Evolutionary conservation across 2,329 filamentous ascomycete genomes (phyloP).

Genomic region (Trichoderma simmonsii): DNA sequence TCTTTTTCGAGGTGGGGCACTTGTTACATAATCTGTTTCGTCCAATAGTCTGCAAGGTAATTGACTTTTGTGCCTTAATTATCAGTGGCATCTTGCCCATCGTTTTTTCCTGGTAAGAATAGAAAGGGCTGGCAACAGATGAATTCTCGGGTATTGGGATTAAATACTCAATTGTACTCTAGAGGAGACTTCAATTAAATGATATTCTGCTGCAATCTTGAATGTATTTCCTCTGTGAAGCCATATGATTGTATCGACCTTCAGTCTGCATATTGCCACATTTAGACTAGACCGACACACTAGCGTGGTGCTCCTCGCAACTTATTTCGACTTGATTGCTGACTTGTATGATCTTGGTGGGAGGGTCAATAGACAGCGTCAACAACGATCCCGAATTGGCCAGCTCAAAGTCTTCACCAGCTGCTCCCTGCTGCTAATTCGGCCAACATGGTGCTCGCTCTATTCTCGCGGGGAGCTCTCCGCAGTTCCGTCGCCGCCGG

Average conservation of each 20-base stretch:
- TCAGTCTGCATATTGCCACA: neutral
- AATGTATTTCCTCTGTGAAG: neutral
- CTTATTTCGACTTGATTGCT: conserved; percentile 3
- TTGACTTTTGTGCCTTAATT: neutral
- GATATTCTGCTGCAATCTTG: neutral
- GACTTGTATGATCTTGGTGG: conserved; percentile 12
- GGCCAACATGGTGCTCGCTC: conserved; percentile 4
- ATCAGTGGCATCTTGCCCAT: neutral
- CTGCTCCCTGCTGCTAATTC: neutral
- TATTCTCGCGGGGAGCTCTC: conserved; percentile 2
- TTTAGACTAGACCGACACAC: neutral
- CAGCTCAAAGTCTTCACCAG: conserved; percentile 4
- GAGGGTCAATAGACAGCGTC: neutral
- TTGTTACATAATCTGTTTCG: neutral
- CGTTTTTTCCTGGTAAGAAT: neutral
- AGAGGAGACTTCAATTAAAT: neutral
- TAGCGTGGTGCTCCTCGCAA: neutral
- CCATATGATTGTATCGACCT: neutral
- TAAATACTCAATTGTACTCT: neutral
- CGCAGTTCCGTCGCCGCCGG: conserved; percentile 24
- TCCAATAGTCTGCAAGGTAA: neutral
- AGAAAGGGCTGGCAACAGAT: neutral
- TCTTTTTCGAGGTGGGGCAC: neutral
- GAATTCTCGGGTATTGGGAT: neutral
- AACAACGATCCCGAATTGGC: conserved; percentile 7